A percentile compares a stretch with the other conserved stretches of the same genome.
Conservation (phyloP, 2,329 filamentous ascomycete genomes). For the Colletotrichum somersetense region DNA sequence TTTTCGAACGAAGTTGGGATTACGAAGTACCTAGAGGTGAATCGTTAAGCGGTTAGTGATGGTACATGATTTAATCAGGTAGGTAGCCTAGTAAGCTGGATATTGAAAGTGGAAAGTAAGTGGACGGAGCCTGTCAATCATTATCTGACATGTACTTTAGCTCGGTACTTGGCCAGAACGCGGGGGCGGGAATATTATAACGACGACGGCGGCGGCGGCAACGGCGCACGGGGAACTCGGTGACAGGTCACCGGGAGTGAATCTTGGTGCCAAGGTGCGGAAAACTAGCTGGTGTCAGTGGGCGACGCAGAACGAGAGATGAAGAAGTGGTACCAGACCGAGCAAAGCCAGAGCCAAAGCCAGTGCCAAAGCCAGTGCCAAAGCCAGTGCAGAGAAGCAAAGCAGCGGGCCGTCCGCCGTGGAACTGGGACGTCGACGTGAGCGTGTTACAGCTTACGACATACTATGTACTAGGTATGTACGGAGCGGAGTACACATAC, state of each 20-base stretch:
- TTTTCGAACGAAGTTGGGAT: neutral
- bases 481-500: too few relatives aligned
- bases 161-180: neutral
- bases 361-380: neutral
- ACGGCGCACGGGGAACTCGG: neutral
- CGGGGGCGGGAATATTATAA: conserved; percentile 3
- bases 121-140: conserved; percentile 32
- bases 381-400: neutral
- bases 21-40: neutral
- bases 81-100: conserved; percentile 20
- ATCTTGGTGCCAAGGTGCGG: neutral
- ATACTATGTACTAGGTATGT: too few relatives aligned
- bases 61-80: conserved; percentile 23
- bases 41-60: neutral
- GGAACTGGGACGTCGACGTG: neutral
- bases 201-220: neutral
- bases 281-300: neutral
- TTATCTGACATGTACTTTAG: conserved; percentile 11
- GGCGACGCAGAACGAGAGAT: neutral
- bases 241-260: neutral
- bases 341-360: neutral
- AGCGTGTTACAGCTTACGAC: neutral
- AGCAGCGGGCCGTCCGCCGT: neutral
- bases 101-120: conserved; percentile 29
- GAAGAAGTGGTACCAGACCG: conserved; percentile 2